These are phyloP conservation scores for Termitomyces sp. DNA, from an alignment of 768 basidiomycete species.

Conservation along the genomic window DNA sequence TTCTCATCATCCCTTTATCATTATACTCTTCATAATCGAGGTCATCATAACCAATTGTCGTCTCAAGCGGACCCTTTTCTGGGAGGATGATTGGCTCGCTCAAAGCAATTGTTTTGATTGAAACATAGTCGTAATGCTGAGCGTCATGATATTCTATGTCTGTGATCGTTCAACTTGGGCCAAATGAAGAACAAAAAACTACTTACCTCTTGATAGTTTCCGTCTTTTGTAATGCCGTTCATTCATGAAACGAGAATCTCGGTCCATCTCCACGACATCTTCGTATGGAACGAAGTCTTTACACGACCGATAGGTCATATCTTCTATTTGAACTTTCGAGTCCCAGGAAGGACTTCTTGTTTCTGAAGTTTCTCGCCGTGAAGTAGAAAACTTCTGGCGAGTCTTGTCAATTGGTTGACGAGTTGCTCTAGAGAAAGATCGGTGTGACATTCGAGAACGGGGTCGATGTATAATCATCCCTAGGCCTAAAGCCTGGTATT, in stretches of 20 bases:
- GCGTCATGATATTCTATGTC: neutral
- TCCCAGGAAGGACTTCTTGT: neutral
- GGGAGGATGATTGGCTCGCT: neutral
- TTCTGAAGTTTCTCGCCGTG: neutral
- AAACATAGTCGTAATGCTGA: neutral
- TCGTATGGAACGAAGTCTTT: neutral
- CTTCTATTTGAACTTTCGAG: neutral
- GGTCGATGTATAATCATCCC: neutral
- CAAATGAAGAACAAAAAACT: neutral
- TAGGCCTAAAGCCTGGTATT: neutral
- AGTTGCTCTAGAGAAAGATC: neutral
- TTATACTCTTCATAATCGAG: neutral
- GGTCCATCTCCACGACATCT: neutral
- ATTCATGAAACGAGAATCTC: neutral
- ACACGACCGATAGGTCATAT: neutral
- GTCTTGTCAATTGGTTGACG: neutral
- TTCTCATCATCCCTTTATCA: neutral
- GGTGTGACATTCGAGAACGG: neutral
- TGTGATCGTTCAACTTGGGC: neutral
- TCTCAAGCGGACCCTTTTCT: neutral
- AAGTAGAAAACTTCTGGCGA: neutral
- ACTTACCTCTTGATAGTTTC: neutral
- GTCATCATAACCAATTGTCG: neutral
- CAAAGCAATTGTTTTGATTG: neutral
- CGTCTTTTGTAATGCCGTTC: neutral